A percentile compares a stretch with the other conserved stretches of the same genome.
phyloP scores from a whole-genome alignment of 495 filamentous ascomycete species.

The Evansstolkia leycettana region DNA sequence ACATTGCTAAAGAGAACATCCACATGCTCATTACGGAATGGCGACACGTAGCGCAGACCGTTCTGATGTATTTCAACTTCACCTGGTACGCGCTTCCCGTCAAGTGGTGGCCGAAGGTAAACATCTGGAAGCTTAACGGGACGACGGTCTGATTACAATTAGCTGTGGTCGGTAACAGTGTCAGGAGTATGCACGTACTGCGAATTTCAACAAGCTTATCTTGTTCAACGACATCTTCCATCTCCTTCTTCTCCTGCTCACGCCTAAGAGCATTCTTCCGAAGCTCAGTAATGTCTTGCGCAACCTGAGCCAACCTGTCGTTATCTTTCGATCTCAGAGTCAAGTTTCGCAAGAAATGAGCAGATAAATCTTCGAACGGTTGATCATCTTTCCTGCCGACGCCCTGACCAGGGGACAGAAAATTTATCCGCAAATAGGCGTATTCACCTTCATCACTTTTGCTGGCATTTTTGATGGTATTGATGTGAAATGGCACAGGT shows the following conservation, averaged over 20 bases:
- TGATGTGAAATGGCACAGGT: conserved; percentile 96
- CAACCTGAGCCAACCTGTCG: conserved; percentile 75
- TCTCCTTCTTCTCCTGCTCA: conserved; percentile 97
- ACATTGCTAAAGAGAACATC: conserved; percentile 98
- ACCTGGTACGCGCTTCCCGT: conserved; percentile 90
- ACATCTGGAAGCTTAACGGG: conserved; percentile 79
- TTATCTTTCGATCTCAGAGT: conserved; percentile 87
- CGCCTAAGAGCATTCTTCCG: conserved; percentile 80
- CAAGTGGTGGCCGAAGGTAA: conserved; percentile 85
- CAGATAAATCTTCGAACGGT: conserved; percentile 91
- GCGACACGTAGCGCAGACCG: conserved; percentile 90
- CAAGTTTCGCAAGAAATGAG: conserved; percentile 90
- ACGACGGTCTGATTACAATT: conserved; percentile 55
- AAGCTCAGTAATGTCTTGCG: conserved; percentile 81
- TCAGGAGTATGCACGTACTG: conserved; percentile 39
- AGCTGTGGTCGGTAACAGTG: conserved; percentile 9
- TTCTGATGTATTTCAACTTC: conserved; percentile 97
- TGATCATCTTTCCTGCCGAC: conserved; percentile 97
- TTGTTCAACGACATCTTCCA: conserved; percentile 99
- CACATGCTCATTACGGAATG: conserved; percentile 70
- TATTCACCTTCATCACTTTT: conserved; percentile 92
- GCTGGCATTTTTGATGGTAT: conserved; percentile 96
- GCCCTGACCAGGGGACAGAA: conserved; percentile 92
- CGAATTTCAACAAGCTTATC: conserved; percentile 89
- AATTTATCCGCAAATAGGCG: conserved; percentile 91